Conservation (phyloP, 2,329 filamentous ascomycete genomes). For the Hypoxylon sp. region DNA sequence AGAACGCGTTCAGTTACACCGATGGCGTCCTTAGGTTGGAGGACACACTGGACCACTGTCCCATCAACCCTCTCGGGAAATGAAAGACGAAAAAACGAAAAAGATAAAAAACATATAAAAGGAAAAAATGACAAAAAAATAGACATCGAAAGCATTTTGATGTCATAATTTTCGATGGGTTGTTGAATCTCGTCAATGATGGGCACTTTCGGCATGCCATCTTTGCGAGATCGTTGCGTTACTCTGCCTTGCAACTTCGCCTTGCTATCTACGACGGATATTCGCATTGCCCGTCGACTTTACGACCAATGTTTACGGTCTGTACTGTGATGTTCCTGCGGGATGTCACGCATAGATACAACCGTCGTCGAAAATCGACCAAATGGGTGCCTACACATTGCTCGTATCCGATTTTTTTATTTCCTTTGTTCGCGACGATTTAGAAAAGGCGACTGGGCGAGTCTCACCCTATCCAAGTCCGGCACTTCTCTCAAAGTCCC, state of each 20-base stretch:
- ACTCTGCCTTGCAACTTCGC: not conserved
- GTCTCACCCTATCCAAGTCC: not conserved
- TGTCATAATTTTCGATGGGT: constrained; percentile 7
- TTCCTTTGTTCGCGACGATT: not conserved
- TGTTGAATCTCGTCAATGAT: constrained; percentile 10
- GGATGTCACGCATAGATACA: not conserved
- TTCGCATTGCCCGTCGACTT: not conserved
- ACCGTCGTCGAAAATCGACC: not conserved
- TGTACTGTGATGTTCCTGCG: not conserved
- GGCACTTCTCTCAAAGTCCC: not conserved
- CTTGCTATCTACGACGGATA: constrained; percentile 6
- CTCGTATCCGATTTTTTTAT: not conserved
- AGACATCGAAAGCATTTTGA: not conserved
- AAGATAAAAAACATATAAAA: not conserved
- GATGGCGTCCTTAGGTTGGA: not conserved
- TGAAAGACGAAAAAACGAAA: not conserved
- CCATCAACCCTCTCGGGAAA: not conserved
- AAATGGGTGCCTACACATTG: not conserved
- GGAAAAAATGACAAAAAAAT: not conserved
- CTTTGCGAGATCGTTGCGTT: not conserved
- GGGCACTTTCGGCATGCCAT: constrained; percentile 6
- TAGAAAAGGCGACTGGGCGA: not conserved
- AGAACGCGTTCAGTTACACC: constrained; percentile 2
- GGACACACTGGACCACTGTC: not conserved
- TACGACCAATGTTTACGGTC: not conserved